phyloP scores from a whole-genome alignment of 495 filamentous ascomycete species.

The Trichoderma virens region DNA sequence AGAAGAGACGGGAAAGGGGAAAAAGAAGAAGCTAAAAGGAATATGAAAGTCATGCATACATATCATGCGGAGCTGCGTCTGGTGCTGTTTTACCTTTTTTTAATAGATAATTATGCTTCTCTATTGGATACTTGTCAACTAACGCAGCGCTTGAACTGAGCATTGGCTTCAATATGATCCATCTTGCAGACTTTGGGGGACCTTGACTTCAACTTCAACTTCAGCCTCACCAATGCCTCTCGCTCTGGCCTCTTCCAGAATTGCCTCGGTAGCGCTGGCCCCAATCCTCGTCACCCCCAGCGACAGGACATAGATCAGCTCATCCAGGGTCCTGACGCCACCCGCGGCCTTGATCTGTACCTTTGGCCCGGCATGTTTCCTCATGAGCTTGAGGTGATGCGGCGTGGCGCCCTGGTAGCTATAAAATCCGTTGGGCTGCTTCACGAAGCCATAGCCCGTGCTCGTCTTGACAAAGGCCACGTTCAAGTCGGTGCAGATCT shows the following conservation, averaged over 20 bases:
- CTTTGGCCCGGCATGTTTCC: slow-evolving; percentile 30
- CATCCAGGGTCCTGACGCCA: slow-evolving; percentile 42
- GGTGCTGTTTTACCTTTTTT: not conserved
- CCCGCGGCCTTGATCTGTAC: slow-evolving; percentile 52
- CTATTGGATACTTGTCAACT: not conserved
- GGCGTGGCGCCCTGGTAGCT: slow-evolving; percentile 44
- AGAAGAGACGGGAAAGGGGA: not conserved
- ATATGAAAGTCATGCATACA: not conserved
- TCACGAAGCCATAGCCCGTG: slow-evolving; percentile 51
- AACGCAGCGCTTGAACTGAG: not conserved
- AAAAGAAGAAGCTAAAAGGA: not conserved
- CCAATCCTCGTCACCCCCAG: slow-evolving; percentile 42
- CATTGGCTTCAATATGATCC: not conserved
- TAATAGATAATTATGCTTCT: not conserved
- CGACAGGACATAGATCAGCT: slow-evolving; percentile 30
- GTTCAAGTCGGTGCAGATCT: slow-evolving; percentile 38
- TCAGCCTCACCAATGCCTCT: slow-evolving; percentile 33
- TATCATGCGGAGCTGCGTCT: not conserved
- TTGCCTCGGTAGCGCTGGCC: slow-evolving; percentile 44
- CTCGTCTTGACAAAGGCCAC: slow-evolving; percentile 54
- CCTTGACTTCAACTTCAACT: not conserved
- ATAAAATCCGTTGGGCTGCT: slow-evolving; percentile 41
- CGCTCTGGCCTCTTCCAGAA: slow-evolving; percentile 45
- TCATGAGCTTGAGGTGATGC: slow-evolving; percentile 45
- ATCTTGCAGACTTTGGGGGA: not conserved